Evolutionary conservation across 177 flowering plant species (phyloP).

Genomic region (Vitis hybrid): DNA sequence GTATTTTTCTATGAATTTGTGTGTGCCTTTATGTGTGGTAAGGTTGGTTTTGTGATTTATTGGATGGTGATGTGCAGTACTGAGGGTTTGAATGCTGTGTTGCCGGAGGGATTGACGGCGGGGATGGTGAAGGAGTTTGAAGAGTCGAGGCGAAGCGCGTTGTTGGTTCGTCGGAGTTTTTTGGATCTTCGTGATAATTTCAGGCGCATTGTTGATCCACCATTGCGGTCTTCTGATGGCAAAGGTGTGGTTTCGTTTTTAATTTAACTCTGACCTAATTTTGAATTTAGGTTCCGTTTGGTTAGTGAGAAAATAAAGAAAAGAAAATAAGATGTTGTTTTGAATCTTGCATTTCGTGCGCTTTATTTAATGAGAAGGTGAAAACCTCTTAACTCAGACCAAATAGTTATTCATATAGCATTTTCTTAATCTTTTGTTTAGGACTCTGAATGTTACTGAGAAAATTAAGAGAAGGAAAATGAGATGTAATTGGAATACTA

Average conservation of each 20-base stretch:
- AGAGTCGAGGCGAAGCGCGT: conserved; percentile 58
- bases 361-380: too few species aligned
- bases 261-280: background rate
- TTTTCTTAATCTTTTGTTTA: too few species aligned
- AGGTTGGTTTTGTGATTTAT: conserved; percentile 1
- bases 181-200: conserved; percentile 91
- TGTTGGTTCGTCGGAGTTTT: conserved; percentile 78
- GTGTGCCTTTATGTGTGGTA: background rate
- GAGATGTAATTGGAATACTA: too few species aligned
- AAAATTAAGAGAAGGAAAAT: too few species aligned
- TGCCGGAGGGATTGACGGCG: conserved; percentile 83
- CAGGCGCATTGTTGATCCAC: conserved; percentile 82
- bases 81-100: conserved; percentile 50
- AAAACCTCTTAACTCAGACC: too few species aligned
- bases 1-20: conserved; percentile 21
- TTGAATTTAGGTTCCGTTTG: background rate
- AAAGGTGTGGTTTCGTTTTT: conserved; percentile 36
- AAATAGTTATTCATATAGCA: too few species aligned
- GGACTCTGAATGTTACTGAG: too few species aligned
- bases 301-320: too few species aligned
- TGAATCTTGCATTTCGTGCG: too few species aligned
- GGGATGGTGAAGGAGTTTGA: conserved; percentile 86
- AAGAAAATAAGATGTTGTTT: too few species aligned
- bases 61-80: conserved; percentile 17
- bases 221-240: conserved; percentile 33